A percentile compares a stretch with the other conserved stretches of the same genome.
Evolutionary conservation across 495 filamentous ascomycete species (phyloP).

Genomic region (Trichoderma orchidacearum): DNA sequence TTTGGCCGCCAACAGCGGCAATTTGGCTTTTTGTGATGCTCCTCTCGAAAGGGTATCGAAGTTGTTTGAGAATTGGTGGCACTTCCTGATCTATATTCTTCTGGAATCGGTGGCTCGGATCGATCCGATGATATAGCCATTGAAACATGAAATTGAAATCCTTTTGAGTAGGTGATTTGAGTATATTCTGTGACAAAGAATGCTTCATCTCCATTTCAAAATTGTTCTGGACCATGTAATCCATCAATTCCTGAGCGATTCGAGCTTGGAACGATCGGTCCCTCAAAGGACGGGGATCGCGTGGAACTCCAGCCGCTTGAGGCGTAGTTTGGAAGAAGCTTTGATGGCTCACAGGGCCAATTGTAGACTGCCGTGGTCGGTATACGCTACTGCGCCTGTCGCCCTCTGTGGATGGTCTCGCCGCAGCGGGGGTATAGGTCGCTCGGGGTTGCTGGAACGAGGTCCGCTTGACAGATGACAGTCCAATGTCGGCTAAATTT

Average conservation of each 20-base stretch:
- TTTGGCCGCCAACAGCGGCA: constrained; percentile 83
- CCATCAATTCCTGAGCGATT: constrained; percentile 78
- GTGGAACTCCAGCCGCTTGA: constrained; percentile 59
- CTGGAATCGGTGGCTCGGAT: constrained; percentile 80
- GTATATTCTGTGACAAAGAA: constrained; percentile 69
- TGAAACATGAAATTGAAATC: constrained; percentile 96
- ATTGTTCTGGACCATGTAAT: constrained; percentile 79
- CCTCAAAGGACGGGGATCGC: constrained; percentile 80
- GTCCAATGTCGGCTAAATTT: constrained; percentile 60
- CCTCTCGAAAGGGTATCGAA: constrained; percentile 89
- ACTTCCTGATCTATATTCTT: constrained; percentile 92
- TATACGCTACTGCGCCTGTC: constrained; percentile 82
- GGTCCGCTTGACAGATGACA: constrained; percentile 76
- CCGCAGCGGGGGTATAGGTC: constrained; percentile 29
- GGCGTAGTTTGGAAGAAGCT: constrained; percentile 87
- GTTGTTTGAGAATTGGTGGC: constrained; percentile 73
- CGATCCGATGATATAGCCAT: constrained; percentile 91
- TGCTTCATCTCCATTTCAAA: constrained; percentile 98
- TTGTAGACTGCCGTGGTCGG: constrained; percentile 44
- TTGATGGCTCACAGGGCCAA: constrained; percentile 49
- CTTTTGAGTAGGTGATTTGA: constrained; percentile 91
- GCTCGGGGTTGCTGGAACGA: constrained; percentile 50
- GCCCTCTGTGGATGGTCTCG: constrained; percentile 26
- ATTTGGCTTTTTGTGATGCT: constrained; percentile 92
- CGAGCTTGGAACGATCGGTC: constrained; percentile 66